Evolutionary conservation across 2,329 filamentous ascomycete genomes (phyloP).

Genomic region (Colletotrichum noveboracense): DNA sequence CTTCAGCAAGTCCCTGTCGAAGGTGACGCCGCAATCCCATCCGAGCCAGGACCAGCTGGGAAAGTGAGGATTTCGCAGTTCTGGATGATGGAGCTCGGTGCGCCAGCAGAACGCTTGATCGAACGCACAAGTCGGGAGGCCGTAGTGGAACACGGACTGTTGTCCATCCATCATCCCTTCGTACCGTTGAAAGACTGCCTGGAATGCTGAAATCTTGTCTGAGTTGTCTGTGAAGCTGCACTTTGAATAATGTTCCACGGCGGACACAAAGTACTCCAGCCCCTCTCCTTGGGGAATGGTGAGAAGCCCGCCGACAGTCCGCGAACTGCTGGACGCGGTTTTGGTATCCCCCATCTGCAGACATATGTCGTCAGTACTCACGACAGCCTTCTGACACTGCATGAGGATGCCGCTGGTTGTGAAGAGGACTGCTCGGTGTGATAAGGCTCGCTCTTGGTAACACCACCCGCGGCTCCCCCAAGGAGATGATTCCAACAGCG

Average conservation of each 20-base stretch:
- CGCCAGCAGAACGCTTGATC: not conserved
- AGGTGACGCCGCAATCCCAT: not conserved
- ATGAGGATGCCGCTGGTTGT: not conserved
- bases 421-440: not conserved
- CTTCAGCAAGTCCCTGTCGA: not conserved
- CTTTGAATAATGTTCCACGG: not conserved
- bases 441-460: not conserved
- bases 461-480: not conserved
- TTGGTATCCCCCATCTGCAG: fast-evolving
- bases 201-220: not conserved
- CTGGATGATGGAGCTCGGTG: not conserved
- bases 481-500: not conserved
- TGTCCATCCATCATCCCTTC: not conserved
- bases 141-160: not conserved
- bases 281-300: not conserved
- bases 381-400: not conserved
- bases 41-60: not conserved
- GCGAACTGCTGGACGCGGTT: not conserved
- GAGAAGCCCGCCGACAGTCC: not conserved
- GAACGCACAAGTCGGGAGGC: not conserved
- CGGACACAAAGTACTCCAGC: not conserved
- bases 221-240: not conserved
- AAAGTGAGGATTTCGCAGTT: not conserved
- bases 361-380: no score
- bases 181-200: not conserved